A percentile compares a stretch with the other conserved stretches of the same genome.
Evolutionary conservation across 345 rosid genomes (phyloP).

Genomic region (Citrus australasica): DNA sequence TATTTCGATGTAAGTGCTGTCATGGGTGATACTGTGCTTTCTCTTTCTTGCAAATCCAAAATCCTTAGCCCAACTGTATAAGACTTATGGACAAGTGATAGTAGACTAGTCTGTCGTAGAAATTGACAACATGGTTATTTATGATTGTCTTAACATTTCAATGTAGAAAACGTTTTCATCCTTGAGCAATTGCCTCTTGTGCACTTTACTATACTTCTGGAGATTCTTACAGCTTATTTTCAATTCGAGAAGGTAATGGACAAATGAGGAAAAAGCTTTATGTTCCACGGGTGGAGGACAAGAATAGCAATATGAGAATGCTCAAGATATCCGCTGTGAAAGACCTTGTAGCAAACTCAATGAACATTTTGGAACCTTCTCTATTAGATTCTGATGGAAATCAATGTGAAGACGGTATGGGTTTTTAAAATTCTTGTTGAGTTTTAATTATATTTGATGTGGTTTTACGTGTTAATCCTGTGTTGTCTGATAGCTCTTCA

Average conservation of each 20-base stretch:
- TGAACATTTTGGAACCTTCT: conserved; percentile 28
- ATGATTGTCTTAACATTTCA: background rate
- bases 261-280: conserved; percentile 25
- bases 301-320: conserved; percentile 32
- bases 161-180: background rate
- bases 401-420: conserved; percentile 27
- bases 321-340: conserved; percentile 20
- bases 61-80: background rate
- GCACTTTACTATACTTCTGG: background rate
- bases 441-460: too few species aligned
- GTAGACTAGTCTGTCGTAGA: background rate
- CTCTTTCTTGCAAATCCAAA: background rate
- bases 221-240: conserved; percentile 8
- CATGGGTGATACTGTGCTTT: background rate
- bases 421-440: background rate
- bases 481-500: background rate
- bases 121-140: background rate
- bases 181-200: background rate
- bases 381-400: conserved; percentile 22
- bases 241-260: conserved; percentile 9
- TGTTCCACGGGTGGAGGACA: conserved; percentile 31
- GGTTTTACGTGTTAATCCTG: background rate
- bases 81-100: background rate
- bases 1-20: background rate
- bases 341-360: conserved; percentile 19